Evolutionary conservation across 2,329 filamentous ascomycete genomes (phyloP).

Genomic region (Ascochyta rabiei): DNA sequence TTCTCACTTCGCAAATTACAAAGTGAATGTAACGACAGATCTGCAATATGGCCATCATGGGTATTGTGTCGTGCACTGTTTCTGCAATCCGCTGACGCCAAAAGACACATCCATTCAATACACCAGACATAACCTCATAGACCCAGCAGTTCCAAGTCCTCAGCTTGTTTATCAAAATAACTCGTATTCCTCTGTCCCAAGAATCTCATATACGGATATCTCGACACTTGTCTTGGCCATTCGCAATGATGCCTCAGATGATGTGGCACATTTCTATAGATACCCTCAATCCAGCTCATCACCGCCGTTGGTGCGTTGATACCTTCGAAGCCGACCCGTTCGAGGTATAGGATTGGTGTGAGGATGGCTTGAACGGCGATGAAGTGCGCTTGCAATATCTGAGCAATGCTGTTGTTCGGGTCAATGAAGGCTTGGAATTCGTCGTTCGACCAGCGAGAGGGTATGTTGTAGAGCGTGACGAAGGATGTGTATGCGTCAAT

Average conservation of each 20-base stretch:
- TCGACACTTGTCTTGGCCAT: conserved; percentile 40
- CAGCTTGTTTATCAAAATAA: neutral
- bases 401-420: conserved; percentile 49
- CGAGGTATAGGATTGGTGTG: conserved; percentile 47
- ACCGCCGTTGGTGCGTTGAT: conserved; percentile 41
- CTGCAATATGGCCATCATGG: neutral
- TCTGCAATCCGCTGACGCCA: neutral
- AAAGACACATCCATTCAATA: neutral
- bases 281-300: conserved; percentile 42
- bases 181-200: conserved; percentile 25
- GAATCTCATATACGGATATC: conserved; percentile 37
- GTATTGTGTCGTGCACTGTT: conserved; percentile 3
- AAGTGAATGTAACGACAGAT: neutral
- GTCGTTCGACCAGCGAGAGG: conserved; percentile 49
- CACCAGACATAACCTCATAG: neutral
- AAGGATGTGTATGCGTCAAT: conserved; percentile 51
- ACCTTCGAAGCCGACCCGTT: conserved; percentile 43
- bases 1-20: neutral
- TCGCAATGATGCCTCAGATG: conserved; percentile 34
- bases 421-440: conserved; percentile 54
- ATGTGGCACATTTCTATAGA: conserved; percentile 36
- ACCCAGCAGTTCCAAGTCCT: neutral
- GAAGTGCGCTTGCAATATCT: conserved; percentile 55
- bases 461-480: conserved; percentile 49
- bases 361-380: conserved; percentile 55